phyloP scores from a whole-genome alignment of 352 stramenopile genomes.

The Phytophthora palmivora region DNA sequence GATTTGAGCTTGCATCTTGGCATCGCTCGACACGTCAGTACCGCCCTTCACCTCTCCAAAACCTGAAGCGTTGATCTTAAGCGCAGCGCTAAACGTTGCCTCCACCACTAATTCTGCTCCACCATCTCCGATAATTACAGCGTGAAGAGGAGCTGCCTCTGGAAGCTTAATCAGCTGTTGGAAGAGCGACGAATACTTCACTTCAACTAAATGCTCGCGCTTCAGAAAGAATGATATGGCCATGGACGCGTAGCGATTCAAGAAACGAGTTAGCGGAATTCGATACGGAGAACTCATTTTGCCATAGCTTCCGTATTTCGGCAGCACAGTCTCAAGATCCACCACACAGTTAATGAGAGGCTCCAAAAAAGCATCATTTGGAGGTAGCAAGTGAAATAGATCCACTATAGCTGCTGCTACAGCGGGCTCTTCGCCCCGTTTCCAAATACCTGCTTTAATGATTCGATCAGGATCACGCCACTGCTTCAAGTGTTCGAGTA shows the following conservation, averaged over 20 bases:
- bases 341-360: conserved; percentile 95
- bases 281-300: conserved; percentile 94
- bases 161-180: conserved; percentile 93
- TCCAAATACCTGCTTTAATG: conserved; percentile 93
- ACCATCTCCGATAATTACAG: conserved; percentile 88
- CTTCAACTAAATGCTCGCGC: conserved; percentile 78
- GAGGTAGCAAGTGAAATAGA: conserved; percentile 96
- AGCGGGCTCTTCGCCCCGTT: conserved; percentile 94
- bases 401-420: conserved; percentile 96
- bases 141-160: conserved; percentile 86
- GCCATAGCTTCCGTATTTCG: conserved; percentile 90
- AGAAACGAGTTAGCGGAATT: conserved; percentile 91
- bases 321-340: conserved; percentile 93
- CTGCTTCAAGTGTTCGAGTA: conserved; percentile 96
- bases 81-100: conserved; percentile 90
- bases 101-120: conserved; percentile 92
- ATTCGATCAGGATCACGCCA: conserved; percentile 92
- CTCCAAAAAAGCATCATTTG: conserved; percentile 96
- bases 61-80: conserved; percentile 56
- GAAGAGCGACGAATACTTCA: conserved; percentile 94
- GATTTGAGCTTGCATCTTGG: conserved; percentile 88
- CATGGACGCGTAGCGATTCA: conserved; percentile 92
- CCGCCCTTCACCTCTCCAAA: conserved; percentile 44
- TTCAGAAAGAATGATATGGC: conserved; percentile 91
- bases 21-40: conserved; percentile 59